These are phyloP conservation scores for Penicillium mononematosum DNA, from an alignment of 495 filamentous ascomycete species.

Conservation along the genomic window DNA sequence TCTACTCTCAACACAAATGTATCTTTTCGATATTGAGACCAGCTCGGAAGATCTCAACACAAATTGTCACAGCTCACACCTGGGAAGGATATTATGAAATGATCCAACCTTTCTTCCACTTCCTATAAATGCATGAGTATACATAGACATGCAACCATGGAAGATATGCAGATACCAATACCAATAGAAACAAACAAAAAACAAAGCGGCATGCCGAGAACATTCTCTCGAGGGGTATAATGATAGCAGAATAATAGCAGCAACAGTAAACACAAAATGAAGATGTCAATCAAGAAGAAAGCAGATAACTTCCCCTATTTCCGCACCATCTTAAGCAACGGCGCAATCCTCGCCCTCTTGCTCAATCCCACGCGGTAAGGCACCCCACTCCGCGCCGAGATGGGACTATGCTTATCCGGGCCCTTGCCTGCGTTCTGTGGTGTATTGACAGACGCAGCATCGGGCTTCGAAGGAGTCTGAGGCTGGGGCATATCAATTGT, in stretches of 20 bases:
- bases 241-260: conserved; percentile 14
- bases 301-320: conserved; percentile 38
- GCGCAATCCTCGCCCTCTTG: conserved; percentile 61
- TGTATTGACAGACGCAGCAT: conserved; percentile 6
- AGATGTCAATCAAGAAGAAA: background rate
- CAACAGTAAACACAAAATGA: background rate
- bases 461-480: conserved; percentile 25
- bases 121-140: background rate
- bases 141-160: conserved; percentile 5
- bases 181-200: background rate
- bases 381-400: conserved; percentile 53
- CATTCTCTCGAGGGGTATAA: conserved; percentile 26
- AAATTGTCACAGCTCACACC: background rate
- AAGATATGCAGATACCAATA: conserved; percentile 1
- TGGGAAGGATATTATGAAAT: background rate
- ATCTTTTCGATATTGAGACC: conserved; percentile 4
- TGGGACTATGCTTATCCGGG: conserved; percentile 48
- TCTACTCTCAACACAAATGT: background rate
- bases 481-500: conserved; percentile 6
- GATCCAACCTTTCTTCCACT: background rate
- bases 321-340: conserved; percentile 62
- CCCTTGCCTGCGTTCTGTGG: conserved; percentile 24
- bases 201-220: conserved; percentile 8
- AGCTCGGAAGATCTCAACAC: background rate
- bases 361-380: conserved; percentile 67